Base-by-base conservation (phyloP, 2,329 filamentous ascomycete genomes). In the Fusarium papillatum region DNA sequence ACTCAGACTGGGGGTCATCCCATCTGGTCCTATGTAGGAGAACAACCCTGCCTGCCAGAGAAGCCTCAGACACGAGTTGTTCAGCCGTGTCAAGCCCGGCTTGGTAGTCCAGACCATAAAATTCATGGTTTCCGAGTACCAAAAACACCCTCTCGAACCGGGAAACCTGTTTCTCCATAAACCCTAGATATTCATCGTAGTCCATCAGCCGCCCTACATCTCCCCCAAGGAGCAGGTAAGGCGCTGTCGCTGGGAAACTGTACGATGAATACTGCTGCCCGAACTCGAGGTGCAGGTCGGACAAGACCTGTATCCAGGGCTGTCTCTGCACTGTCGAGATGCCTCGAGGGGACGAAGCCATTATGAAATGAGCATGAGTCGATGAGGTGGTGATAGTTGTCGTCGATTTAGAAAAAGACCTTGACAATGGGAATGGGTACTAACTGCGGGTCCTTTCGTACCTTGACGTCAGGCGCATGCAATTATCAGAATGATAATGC, bases 71-170 rank as follows among this genome's bases (percentile, higher is more conserved):
- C 39, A 76, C 78, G 7, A 89, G 80, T 8, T 73, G 76, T 19
- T 74, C 68, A 2, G 87, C 87, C 13, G 72, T 73, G 3, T 76
- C 75, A 7, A 89, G 67, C 1, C 82, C 84, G 2, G 80, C 71
- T 2, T 82, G 76, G 57, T 85, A 82, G 39, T 80, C 81, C 8
- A 85, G 76, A 17, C 83, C 83, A 75, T 88, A 88, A 78, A 89
- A 89, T 74, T 90, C 88, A 73, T 89, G 88, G 76, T 90, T 90
- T 1, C 87, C 88, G 3, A 89, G 82, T 0, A 89, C 83, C 4
- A 89, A 78, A 63, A 88, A 85, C 5, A 89, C 84, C 4, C 78
- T 80, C 7, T 84, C 75, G 70, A 84, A 89, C 5, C 81, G 80
- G n/a, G 75, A 67, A 14, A 81, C 82, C 63, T 87, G 86, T 7